A percentile compares a stretch with the other conserved stretches of the same genome.
Conservation (phyloP, 331 rosid species). For the Pyracantha coccinea region DNA sequence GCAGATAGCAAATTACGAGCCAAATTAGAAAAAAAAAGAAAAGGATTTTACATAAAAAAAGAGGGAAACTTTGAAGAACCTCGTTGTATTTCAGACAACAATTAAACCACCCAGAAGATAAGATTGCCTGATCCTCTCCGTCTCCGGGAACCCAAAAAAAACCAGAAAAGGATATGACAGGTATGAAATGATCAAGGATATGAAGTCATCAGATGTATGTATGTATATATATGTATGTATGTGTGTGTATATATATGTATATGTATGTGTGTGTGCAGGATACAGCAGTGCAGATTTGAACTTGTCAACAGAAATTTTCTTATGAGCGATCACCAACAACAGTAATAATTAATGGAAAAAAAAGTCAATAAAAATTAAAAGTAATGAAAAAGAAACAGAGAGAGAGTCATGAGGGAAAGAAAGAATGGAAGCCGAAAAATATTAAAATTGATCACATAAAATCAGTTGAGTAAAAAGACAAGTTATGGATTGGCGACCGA, state of each 20-base stretch:
- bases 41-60: not conserved
- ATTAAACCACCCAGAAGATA: constrained; percentile 9
- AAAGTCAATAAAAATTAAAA: constrained; percentile 1
- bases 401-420: not conserved
- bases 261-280: not conserved
- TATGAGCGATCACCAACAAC: not conserved
- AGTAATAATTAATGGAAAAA: not conserved
- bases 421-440: not conserved
- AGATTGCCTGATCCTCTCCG: constrained; percentile 13
- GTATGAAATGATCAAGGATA: not conserved
- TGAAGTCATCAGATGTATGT: constrained; percentile 1
- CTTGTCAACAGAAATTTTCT: constrained; percentile 5
- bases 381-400: not conserved
- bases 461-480: not conserved
- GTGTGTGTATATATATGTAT: not conserved
- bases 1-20: not conserved
- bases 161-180: not conserved
- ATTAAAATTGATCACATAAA: not conserved
- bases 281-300: not conserved
- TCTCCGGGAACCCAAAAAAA: constrained; percentile 9
- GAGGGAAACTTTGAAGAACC: not conserved
- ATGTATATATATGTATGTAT: not conserved
- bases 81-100: constrained; percentile 7
- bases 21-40: not conserved
- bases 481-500: constrained; percentile 7